Evolutionary conservation across 768 basidiomycete genomes (phyloP).

Genomic region (Lactarius sanguifluus): DNA sequence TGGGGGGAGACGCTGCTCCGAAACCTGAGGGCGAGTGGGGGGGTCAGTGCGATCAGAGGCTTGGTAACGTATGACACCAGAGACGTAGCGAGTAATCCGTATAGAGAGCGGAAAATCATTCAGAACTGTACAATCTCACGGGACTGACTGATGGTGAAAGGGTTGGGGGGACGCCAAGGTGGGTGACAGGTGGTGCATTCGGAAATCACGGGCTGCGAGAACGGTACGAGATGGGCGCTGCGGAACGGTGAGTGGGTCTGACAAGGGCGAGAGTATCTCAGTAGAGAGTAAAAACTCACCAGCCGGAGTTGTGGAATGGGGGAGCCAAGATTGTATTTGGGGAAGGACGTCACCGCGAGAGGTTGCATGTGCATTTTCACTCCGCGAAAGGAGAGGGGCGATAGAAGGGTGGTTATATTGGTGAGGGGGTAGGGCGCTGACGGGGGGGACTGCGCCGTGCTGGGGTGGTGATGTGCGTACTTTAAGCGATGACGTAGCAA

Average conservation of each 20-base stretch:
- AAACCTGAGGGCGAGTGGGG: conserved; percentile 1
- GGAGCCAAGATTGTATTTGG: conserved; percentile 27
- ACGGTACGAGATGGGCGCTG: conserved; percentile 24
- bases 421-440: conserved; percentile 47
- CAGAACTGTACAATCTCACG: conserved; percentile 1
- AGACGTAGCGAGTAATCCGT: conserved; percentile 1
- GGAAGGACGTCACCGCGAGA: conserved; percentile 23
- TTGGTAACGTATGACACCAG: conserved; percentile 9
- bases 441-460: conserved; percentile 46
- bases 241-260: conserved; percentile 14
- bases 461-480: conserved; percentile 36
- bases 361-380: conserved; percentile 31
- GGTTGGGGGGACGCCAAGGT: background rate
- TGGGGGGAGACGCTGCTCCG: conserved; percentile 2
- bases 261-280: background rate
- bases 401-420: conserved; percentile 55
- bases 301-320: conserved; percentile 19
- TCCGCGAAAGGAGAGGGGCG: conserved; percentile 45
- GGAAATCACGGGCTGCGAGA: conserved; percentile 19
- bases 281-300: conserved; percentile 7
- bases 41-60: conserved; percentile 1
- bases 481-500: conserved; percentile 53
- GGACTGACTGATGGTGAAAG: background rate
- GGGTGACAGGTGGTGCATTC: background rate
- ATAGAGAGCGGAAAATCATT: background rate